Percentiles rank a stretch among this genome's conserved stretches.
These are phyloP conservation scores for Tylopilus cervinicoccineus DNA, from an alignment of 768 basidiomycete genomes.

Conservation along the genomic window DNA sequence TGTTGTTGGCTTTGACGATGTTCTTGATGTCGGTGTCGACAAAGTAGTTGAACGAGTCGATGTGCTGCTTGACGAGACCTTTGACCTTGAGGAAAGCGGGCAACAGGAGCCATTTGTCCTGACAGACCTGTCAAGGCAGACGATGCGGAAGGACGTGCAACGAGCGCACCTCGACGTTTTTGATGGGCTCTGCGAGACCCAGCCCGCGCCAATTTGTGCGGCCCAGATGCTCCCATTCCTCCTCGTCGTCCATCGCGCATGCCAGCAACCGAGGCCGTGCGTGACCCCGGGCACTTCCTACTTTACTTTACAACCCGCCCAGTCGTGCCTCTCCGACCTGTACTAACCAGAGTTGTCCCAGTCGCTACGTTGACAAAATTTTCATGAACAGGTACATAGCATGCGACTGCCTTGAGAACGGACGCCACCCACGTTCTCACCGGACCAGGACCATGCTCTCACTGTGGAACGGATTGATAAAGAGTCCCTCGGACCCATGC, in stretches of 20 bases:
- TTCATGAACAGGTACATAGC: too few species aligned
- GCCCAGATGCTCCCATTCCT: constrained; percentile 58
- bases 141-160: background rate
- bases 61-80: constrained; percentile 97
- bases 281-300: constrained; percentile 2
- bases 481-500: background rate
- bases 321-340: too few species aligned
- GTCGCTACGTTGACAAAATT: background rate
- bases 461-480: background rate
- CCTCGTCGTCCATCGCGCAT: constrained; percentile 24
- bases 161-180: constrained; percentile 78
- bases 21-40: constrained; percentile 97
- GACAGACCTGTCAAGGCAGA: constrained; percentile 3
- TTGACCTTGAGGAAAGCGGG: constrained; percentile 98
- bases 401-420: too few species aligned
- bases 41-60: constrained; percentile 99
- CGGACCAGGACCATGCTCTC: background rate
- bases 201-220: constrained; percentile 68
- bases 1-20: constrained; percentile 90
- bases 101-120: constrained; percentile 99
- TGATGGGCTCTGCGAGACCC: constrained; percentile 84
- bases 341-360: too few species aligned
- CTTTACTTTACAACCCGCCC: too few species aligned
- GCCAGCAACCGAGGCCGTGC: background rate
- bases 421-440: background rate